phyloP scores from a whole-genome alignment of 352 stramenopile species.

The Phytophthora multivora region DNA sequence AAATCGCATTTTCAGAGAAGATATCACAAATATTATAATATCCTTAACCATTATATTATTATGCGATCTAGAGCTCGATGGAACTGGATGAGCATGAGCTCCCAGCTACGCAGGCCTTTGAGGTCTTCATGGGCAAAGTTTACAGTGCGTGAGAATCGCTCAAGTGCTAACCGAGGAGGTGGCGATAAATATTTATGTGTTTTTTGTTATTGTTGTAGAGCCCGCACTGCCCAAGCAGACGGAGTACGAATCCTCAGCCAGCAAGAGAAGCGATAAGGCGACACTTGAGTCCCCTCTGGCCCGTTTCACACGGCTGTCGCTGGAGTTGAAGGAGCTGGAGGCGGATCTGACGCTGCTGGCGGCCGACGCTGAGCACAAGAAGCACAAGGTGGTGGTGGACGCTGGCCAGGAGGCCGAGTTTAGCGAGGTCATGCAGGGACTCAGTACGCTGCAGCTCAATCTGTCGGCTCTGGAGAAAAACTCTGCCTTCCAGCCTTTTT shows the following conservation, averaged over 20 bases:
- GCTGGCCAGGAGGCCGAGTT: conserved; percentile 70
- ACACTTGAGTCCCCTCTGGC: conserved; percentile 68
- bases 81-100: conserved; percentile 69
- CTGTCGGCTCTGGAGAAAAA: conserved; percentile 66
- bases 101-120: conserved; percentile 60
- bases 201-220: conserved; percentile 37
- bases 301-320: conserved; percentile 67
- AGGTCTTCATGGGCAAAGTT: conserved; percentile 85
- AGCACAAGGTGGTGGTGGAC: conserved; percentile 60
- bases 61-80: conserved; percentile 41
- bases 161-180: background rate
- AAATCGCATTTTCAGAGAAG: background rate
- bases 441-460: conserved; percentile 67
- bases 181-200: background rate
- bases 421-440: conserved; percentile 64
- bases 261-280: conserved; percentile 22
- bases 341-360: conserved; percentile 63
- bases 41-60: conserved; percentile 3
- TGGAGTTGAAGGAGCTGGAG: conserved; percentile 78
- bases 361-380: conserved; percentile 42
- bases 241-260: conserved; percentile 51
- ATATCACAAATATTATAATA: conserved; percentile 3
- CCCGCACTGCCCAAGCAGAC: conserved; percentile 51
- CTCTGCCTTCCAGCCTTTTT: conserved; percentile 59
- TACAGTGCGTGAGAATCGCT: conserved; percentile 54